These are phyloP conservation scores for Jatropha multifida DNA, from an alignment of 441 rosid species.

Conservation along the genomic window DNA sequence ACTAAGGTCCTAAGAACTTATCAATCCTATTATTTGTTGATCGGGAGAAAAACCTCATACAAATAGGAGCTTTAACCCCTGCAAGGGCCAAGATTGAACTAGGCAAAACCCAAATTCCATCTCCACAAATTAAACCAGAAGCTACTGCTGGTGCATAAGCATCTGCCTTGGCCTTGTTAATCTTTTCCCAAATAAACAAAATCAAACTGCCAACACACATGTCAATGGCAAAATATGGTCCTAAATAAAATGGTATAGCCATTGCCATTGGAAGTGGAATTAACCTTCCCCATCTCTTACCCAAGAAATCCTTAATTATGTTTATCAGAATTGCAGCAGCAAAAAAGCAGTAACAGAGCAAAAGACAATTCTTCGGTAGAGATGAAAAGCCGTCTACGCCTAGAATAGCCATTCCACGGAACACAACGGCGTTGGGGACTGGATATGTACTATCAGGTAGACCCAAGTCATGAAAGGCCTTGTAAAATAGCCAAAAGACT, in stretches of 20 bases:
- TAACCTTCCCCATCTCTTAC: constrained; percentile 16
- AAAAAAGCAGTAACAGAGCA: constrained; percentile 19
- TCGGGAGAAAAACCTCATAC: constrained; percentile 13
- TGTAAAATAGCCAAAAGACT: constrained; percentile 17
- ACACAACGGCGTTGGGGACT: constrained; percentile 16
- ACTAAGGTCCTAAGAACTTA: constrained; percentile 3
- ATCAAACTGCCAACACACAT: constrained; percentile 22
- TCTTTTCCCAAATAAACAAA: constrained; percentile 18
- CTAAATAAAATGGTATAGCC: constrained; percentile 21
- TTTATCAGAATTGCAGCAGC: constrained; percentile 8
- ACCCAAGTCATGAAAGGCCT: constrained; percentile 14
- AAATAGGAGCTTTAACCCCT: constrained; percentile 19
- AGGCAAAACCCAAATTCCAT: constrained; percentile 20
- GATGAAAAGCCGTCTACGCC: constrained; percentile 19
- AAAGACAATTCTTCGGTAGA: constrained; percentile 18
- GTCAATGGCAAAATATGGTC: constrained; percentile 17
- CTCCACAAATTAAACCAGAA: constrained; percentile 22
- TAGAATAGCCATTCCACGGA: constrained; percentile 16
- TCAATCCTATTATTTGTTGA: constrained; percentile 11
- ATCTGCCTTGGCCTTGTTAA: constrained; percentile 16
- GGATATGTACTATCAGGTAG: constrained; percentile 15
- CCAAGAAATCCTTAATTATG: constrained; percentile 1
- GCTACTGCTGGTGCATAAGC: constrained; percentile 23
- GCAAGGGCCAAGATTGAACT: constrained; percentile 21
- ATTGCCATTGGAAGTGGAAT: constrained; percentile 23